phyloP scores from a whole-genome alignment of 2,329 filamentous ascomycete genomes.

The Dichotomopilus funicola region DNA sequence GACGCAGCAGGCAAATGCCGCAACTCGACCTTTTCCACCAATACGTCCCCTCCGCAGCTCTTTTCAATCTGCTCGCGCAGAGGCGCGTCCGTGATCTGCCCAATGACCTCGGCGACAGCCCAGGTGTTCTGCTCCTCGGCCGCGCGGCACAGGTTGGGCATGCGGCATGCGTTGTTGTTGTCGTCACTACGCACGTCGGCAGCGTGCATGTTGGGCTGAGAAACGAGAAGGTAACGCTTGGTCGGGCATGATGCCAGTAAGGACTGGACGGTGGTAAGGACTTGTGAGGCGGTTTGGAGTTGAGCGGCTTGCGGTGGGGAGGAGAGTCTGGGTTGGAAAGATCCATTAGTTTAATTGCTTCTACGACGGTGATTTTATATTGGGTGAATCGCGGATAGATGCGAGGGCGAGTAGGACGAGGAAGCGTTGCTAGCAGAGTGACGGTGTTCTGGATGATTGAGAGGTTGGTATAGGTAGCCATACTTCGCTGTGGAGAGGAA shows the following conservation, averaged over 20 bases:
- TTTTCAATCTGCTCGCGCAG: slow-evolving; percentile 40
- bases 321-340: slow-evolving; percentile 25
- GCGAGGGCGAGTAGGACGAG: no score
- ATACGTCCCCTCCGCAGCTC: slow-evolving; percentile 38
- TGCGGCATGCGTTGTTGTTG: slow-evolving; percentile 32
- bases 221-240: slow-evolving; percentile 68
- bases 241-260: slow-evolving; percentile 64
- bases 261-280: slow-evolving; percentile 38
- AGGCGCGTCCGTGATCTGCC: slow-evolving; percentile 37
- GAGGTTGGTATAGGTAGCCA: slow-evolving; percentile 27
- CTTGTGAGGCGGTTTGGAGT: slow-evolving; percentile 44
- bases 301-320: slow-evolving; percentile 32
- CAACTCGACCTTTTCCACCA: slow-evolving; percentile 37
- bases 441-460: no score
- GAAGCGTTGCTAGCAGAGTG: no score
- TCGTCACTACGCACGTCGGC: slow-evolving; percentile 52
- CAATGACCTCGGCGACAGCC: slow-evolving; percentile 53
- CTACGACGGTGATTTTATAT: no score
- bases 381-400: no score
- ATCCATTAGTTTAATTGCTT: not conserved
- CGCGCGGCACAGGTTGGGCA: slow-evolving; percentile 46
- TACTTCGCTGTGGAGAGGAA: slow-evolving; percentile 81
- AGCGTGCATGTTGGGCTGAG: slow-evolving; percentile 67
- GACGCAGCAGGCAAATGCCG: slow-evolving; percentile 31
- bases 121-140: slow-evolving; percentile 31